Conservation (phyloP, 2,329 filamentous ascomycete genomes). For the Fusarium penzigii region DNA sequence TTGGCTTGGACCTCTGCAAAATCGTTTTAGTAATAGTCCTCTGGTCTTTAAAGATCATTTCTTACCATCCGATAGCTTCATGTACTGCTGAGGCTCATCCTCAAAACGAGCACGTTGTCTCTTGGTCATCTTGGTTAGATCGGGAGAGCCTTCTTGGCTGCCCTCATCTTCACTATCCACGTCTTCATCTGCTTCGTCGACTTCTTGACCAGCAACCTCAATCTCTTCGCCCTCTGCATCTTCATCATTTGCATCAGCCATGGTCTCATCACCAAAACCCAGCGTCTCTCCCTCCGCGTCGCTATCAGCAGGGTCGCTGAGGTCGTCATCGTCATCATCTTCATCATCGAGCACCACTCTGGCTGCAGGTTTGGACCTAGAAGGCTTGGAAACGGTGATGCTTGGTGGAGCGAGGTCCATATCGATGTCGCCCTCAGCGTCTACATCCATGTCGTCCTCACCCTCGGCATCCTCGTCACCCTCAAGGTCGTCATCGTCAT, state of each 20-base stretch:
- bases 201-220: conserved; percentile 43
- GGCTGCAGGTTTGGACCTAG: conserved; percentile 38
- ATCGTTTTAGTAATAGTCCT: conserved; percentile 8
- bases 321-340: conserved; percentile 53
- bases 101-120: conserved; percentile 61
- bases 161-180: conserved; percentile 46
- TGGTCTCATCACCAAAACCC: conserved; percentile 36
- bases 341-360: conserved; percentile 39
- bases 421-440: conserved; percentile 50
- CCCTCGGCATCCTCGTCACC: conserved; percentile 42
- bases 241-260: conserved; percentile 46
- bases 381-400: conserved; percentile 52
- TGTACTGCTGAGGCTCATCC: conserved; percentile 53
- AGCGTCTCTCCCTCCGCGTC: conserved; percentile 33
- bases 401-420: conserved; percentile 42
- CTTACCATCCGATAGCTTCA: conserved; percentile 63
- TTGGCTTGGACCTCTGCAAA: conserved; percentile 62
- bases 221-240: conserved; percentile 51
- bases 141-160: conserved; percentile 52
- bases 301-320: conserved; percentile 55
- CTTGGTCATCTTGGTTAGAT: conserved; percentile 62
- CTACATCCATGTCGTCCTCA: conserved; percentile 40
- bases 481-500: conserved; percentile 40
- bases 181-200: conserved; percentile 45
- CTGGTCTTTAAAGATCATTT: not conserved